A percentile compares a stretch with the other conserved stretches of the same genome.
phyloP scores from a whole-genome alignment of 208 protist genomes.

The Leishmania arabica region DNA sequence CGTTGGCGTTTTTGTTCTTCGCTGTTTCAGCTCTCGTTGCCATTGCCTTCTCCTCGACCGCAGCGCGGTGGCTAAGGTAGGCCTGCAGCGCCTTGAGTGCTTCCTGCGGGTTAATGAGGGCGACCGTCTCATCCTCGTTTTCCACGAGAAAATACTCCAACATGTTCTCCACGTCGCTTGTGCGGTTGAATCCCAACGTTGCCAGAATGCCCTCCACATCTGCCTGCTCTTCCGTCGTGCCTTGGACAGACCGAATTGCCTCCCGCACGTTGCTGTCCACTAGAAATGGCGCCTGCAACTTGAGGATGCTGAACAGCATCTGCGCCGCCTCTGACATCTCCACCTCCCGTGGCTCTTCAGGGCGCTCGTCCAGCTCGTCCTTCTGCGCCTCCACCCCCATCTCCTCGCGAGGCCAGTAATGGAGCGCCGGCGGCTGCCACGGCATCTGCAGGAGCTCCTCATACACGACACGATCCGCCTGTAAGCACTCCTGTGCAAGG shows the following conservation, averaged over 20 bases:
- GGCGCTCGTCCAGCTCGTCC: conserved; percentile 50
- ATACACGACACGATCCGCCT: conserved; percentile 96
- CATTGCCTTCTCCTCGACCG: conserved; percentile 27
- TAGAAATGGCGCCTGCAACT: conserved; percentile 86
- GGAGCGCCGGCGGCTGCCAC: conserved; percentile 84
- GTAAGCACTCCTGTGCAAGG: conserved; percentile 86
- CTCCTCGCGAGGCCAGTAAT: conserved; percentile 77
- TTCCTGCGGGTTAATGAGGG: conserved; percentile 86
- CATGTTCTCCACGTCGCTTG: conserved; percentile 87
- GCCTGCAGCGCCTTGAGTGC: conserved; percentile 77
- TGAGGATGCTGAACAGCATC: conserved; percentile 88
- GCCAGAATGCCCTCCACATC: conserved; percentile 93
- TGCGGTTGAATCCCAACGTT: conserved; percentile 86
- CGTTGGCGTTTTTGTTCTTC: conserved; percentile 16
- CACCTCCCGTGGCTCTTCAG: conserved; percentile 50
- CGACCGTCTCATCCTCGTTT: conserved; percentile 59
- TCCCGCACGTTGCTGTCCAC: conserved; percentile 79
- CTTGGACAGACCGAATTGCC: conserved; percentile 63
- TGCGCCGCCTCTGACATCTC: conserved; percentile 77
- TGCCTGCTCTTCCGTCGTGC: conserved; percentile 84
- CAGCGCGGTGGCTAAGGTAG: conserved; percentile 75
- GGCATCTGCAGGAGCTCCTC: conserved; percentile 93
- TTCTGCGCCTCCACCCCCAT: conserved; percentile 41
- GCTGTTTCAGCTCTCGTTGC: conserved; percentile 9
- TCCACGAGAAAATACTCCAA: conserved; percentile 88